Conservation (phyloP, 176 grass and related monocot species). For the Carex littledalei region DNA sequence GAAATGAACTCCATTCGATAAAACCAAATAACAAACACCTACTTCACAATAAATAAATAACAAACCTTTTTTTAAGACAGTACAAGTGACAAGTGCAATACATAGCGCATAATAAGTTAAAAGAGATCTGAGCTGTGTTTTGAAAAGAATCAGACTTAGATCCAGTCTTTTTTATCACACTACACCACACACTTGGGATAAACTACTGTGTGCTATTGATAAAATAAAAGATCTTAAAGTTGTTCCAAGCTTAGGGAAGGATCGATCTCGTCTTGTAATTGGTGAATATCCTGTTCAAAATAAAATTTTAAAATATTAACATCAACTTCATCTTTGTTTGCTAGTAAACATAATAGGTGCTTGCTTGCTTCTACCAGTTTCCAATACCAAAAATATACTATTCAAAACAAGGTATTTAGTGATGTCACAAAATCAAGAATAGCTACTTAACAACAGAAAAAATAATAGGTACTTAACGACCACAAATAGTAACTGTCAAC, state of each 20-base stretch:
- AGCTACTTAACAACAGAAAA: background rate
- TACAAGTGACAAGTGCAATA: conserved; percentile 15
- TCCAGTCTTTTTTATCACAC: conserved; percentile 6
- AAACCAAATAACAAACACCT: background rate
- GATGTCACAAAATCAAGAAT: background rate
- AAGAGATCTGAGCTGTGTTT: conserved; percentile 1
- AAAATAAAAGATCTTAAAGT: background rate
- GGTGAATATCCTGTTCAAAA: conserved; percentile 30
- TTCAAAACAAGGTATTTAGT: background rate
- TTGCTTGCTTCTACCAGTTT: background rate
- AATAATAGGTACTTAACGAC: background rate
- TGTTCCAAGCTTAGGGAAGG: conserved; percentile 20
- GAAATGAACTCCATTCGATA: background rate
- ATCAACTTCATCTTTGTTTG: background rate
- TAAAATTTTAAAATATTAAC: background rate
- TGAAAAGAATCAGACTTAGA: conserved; percentile 11
- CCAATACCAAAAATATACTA: background rate
- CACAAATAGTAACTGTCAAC: background rate
- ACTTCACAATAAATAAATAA: background rate
- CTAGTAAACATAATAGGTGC: background rate
- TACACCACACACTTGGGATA: background rate
- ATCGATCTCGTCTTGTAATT: conserved; percentile 26
- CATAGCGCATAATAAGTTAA: background rate
- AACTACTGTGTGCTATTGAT: background rate
- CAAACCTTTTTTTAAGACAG: background rate